Base-by-base conservation (phyloP, 306 rosid genomes). In the Clitoria ternatea region DNA sequence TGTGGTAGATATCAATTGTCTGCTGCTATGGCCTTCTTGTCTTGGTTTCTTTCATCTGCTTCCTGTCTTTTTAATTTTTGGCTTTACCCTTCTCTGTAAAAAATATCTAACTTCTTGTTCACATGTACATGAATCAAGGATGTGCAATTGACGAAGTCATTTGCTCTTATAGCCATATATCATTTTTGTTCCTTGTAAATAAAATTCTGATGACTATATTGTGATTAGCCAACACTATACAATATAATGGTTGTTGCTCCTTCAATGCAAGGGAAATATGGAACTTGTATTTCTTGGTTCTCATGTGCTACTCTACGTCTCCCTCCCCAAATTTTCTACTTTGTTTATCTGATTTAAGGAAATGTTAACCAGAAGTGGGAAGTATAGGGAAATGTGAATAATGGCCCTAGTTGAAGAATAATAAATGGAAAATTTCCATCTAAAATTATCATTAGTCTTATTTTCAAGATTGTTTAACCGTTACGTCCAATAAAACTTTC, bases 21-120 rank as follows among this genome's bases (percentile, higher is more conserved):
- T 20, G 89, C 96, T 40, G 83, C 87, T 43, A 90, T 92, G 98
- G 95, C 98, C 35, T 89, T 90, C 83, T 87, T 89, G 60, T 88
- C 96, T 57, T 92, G 98, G 98, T 88, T 89, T 70, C 90, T 90
- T 66, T 80, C 89, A 39, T 35, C 73, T 13, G 81, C 85, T 67
- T 88, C 91, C 3, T 90, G 87, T 74, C 83, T 92, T 49, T 90
- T 92, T 78, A 92, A 92, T 80, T 82, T 89, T 59, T 92, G 98
- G 98, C 80, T 90, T 67, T 87, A 88, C 53, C 85, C 92, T 50
- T 80, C 89, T 22, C 61, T 89, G 61, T 89, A 79, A 77, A 79
- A 77, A 26, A 29, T 47, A 39, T 50, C 62, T 59, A 22, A 55
- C 77, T 60, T 33, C 35, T 52, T 33, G 66, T 50, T 56, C 35